Evolutionary conservation across 2,329 filamentous ascomycete species (phyloP), one percentile per base, ranked within the genome.

Genomic region (Ascochyta pisi): DNA sequence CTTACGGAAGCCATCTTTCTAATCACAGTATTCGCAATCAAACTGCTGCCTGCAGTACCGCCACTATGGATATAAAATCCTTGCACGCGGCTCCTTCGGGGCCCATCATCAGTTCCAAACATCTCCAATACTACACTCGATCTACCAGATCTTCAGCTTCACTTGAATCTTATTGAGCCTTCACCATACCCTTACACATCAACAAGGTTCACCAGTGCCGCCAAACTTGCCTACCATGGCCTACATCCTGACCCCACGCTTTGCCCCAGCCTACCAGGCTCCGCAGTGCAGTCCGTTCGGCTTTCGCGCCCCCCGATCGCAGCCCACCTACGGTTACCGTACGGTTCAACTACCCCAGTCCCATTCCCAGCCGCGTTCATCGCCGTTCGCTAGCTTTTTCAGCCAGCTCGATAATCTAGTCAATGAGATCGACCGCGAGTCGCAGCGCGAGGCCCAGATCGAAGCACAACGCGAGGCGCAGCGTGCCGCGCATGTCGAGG

Each of bases 1-100:
- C 52, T 71, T 69, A 72, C 63, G 50, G 46, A 65, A 69, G 67
- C 59, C 39, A 39, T 8, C 64, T 72, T 67, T 60, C 60, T 66
- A 65, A 74, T 59, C 65, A 61, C 33, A 35, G 46, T 40, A 51
- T 51, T 67, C 60, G 70, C 59, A 68, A 61, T 51, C 59, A 22
- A 9, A 50, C 50, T 67, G 68, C 56, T 71, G 68, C 66, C 70
- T 71, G 38, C 29, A 49, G 41, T 31, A 34, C 57, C 58, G 43
- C 49, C 55, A 64, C 15, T 37, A 73, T 74, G 69, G 45, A 58
- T 74, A 74, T 73, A 74, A 75, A 69, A 63, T 40, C 47, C n/a
- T 48, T 41, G 49, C 24, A 49, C 29, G 39, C 52, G 46, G 45
- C 58, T 61, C 58, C 43, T 34, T 38, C 29, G 59, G 43, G 22